Base-by-base conservation (phyloP, 1,284 basidiomycete genomes). In the Wallemia hederae region DNA sequence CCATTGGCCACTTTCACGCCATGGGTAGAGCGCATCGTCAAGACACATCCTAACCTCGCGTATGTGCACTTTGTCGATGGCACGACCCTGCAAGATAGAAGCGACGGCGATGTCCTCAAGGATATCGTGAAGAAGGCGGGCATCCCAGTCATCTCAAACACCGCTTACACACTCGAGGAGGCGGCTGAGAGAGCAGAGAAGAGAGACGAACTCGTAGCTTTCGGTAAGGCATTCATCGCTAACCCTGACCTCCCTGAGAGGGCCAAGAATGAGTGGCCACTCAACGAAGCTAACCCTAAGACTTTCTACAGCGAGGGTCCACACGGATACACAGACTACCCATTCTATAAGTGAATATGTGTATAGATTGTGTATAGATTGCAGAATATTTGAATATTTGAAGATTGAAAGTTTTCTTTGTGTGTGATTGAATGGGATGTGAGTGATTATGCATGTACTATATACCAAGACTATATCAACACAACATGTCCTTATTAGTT, bases 401-500 rank as follows among this genome's bases (percentile, higher is more conserved):
- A 31, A 17, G 7, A 31, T 31, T 31, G n/a, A n/a, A n/a, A n/a
- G n/a, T n/a, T n/a, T n/a, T n/a, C n/a, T n/a, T n/a, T n/a, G n/a
- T n/a, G n/a, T n/a, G n/a, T n/a, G n/a, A n/a, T n/a, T n/a, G n/a
- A n/a, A 31, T 31, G 29, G 29, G 29, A 31, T 7, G 29, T 31
- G 29, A 31, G 29, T 7, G 29, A 31, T 7, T 7, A 31, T 7
- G 29, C 7, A n/a, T n/a, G n/a, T n/a, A n/a, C n/a, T n/a, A n/a
- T n/a, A n/a, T n/a, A n/a, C n/a, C n/a, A n/a, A n/a, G n/a, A n/a
- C n/a, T n/a, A n/a, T n/a, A n/a, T n/a, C n/a, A n/a, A 77, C n/a
- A 72, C 85, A 14, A 85, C 84, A 22, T 86, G 83, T 83, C 78
- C 76, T 2, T 78, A 85, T 24, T 80, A 78, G 67, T 68, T 85